Evolutionary conservation across 2,329 filamentous ascomycete genomes (phyloP), one percentile per base, ranked within the genome.

Genomic region (Clarireedia sp.): DNA sequence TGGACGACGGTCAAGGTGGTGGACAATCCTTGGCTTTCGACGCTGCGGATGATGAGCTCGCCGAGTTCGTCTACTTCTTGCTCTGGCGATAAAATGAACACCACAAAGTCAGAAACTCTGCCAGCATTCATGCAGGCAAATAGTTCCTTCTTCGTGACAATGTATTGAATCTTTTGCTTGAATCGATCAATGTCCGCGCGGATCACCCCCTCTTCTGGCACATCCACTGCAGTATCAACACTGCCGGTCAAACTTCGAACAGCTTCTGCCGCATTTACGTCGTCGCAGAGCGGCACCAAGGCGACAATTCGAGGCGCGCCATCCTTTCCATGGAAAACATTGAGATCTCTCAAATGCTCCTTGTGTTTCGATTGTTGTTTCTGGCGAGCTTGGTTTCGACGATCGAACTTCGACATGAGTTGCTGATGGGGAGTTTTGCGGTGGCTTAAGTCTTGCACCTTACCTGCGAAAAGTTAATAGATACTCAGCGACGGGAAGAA

Each of bases 401-500:
- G 87, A 72, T 96, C 90, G 70, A 99, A 81, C 74, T 97, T 99
- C 57, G 90, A 95, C 89, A 96, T 92, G 74, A 96, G 83, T 74
- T 96, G 90, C 71, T 99, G 94, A 71, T 96, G 90, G 54, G 89
- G 89, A 16, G 92, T 96, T 72, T 89, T 95, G 67, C 92, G 84
- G 65, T 78, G 77, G 65, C 79, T 82, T 68, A 95, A 88, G 66
- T 82, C 75, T 54, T 78, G 85, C 49, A 92, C 80, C 72, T 94
- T 94, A 69, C 91, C 89, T 94, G 59, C 38, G 56, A 46, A 21
- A 33, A 57, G 44, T 64, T 51, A 59, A 46, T 57, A 56, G 12
- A 26, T 12, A 58, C 54, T 26, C 17, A 38, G 36, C 51, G 54
- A 46, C 48, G 26, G 52, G 19, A 49, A 21, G 4, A 10, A 49